phyloP scores from a whole-genome alignment of 2,329 filamentous ascomycete species.

The Stromatinia cepivora region DNA sequence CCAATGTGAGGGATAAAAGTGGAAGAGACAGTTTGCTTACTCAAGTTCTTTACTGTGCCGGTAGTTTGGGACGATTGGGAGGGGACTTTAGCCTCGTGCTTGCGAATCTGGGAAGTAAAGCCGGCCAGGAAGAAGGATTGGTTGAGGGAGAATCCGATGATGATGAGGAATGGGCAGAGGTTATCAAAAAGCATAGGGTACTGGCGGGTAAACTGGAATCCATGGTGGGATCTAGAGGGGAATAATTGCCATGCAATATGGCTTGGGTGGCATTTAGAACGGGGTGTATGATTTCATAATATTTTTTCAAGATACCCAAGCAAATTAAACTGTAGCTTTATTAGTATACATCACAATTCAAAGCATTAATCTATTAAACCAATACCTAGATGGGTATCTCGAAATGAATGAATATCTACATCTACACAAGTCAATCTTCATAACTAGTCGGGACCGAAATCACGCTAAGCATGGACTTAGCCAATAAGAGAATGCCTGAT shows the following conservation, averaged over 20 bases:
- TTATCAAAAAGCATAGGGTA: constrained; percentile 83
- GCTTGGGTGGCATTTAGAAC: neutral
- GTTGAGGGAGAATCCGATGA: constrained; percentile 47
- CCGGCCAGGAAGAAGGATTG: constrained; percentile 40
- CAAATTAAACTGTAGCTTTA: neutral
- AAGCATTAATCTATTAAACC: neutral
- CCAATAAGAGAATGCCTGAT: constrained; percentile 19
- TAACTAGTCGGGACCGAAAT: neutral
- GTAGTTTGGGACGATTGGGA: constrained; percentile 83
- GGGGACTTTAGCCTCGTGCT: constrained; percentile 92
- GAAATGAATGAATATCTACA: neutral
- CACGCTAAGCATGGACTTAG: constrained; percentile 6
- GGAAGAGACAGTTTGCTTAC: constrained; percentile 86
- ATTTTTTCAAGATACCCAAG: constrained; percentile 16
- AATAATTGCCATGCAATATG: neutral
- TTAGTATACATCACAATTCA: neutral
- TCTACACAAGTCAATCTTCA: neutral
- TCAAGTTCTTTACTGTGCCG: constrained; percentile 89
- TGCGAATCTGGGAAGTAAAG: constrained; percentile 52
- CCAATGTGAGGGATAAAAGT: constrained; percentile 75
- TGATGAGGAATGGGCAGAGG: constrained; percentile 75
- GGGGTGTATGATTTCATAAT: neutral
- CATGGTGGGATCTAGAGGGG: constrained; percentile 52
- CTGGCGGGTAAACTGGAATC: constrained; percentile 77
- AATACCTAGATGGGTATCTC: neutral